Base-by-base conservation (phyloP, 768 basidiomycete species). In the Auricularia sp. region DNA sequence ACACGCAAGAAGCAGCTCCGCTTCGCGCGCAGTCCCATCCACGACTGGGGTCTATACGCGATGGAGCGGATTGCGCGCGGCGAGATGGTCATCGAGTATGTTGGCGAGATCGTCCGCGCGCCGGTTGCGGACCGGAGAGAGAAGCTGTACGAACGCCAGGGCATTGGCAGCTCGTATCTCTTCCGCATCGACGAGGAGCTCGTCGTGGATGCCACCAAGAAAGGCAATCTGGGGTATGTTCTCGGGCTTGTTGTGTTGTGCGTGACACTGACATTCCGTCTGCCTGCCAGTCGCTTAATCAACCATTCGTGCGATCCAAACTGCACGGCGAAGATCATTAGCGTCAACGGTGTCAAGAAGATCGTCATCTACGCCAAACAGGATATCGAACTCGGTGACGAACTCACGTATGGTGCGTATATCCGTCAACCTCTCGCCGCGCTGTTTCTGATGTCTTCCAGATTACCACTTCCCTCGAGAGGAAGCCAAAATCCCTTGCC, bases 11-110 rank as follows among this genome's bases (percentile, higher is more conserved):
- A 99, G 78, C 94, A 96, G 70, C 83, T 99, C 42, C 87, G 93
- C 39, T 99, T 99, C 71, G 90, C 93, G 3, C 82, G 94, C 51
- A 94, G 92, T 33, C 94, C 94, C 18, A 99, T 99, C 66, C 96
- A 99, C 72, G 95, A 96, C 70, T 99, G 96, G 91, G 97, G 97
- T 3, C 74, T 99, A 71, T 99, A 98, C 73, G 95, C 97, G 36
- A 91, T 97, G 90, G 97, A 99, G 79, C 85, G 85, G 71, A 98
- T 99, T 69, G 85, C 89, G 5, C 79, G 84, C 44, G 94, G 94
- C 3, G 97, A 99, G 78, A 98, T 99, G 94, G 96, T 99, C 36
- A 98, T 98, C 76, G 97, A 99, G 78, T 99, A 99, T 72, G 97
- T 99, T 6, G 97, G 97, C 21, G 97, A 99, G 81, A 83, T 98